phyloP scores from a whole-genome alignment of 805 yeast genomes.

The Hyphopichia homilentoma region DNA sequence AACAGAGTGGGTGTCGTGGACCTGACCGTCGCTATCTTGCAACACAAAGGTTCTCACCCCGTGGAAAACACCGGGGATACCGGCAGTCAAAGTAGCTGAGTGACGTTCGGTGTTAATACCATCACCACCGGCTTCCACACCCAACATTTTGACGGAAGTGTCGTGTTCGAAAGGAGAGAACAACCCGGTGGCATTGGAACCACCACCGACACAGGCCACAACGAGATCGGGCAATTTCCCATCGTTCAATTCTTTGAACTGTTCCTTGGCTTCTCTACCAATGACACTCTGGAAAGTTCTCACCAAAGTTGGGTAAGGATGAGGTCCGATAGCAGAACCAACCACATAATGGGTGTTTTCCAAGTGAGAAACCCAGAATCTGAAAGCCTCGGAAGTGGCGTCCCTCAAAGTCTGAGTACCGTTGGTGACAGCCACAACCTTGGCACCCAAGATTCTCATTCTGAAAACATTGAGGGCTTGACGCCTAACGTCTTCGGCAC shows the following conservation, averaged over 20 bases:
- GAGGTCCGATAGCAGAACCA: conserved; percentile 99
- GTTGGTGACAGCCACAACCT: conserved; percentile 86
- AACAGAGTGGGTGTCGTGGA: conserved; percentile 95
- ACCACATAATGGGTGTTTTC: conserved; percentile 89
- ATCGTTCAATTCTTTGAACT: conserved; percentile 71
- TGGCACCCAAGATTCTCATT: conserved; percentile 95
- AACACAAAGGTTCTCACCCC: conserved; percentile 94
- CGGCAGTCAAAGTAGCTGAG: conserved; percentile 93
- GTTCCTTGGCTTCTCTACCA: conserved; percentile 91
- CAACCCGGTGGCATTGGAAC: conserved; percentile 94
- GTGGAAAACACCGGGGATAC: conserved; percentile 96
- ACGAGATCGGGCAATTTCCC: conserved; percentile 89
- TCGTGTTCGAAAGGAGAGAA: conserved; percentile 92
- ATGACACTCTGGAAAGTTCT: conserved; percentile 97
- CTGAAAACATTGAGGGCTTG: conserved; percentile 98
- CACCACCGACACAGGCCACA: conserved; percentile 99
- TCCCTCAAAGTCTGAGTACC: conserved; percentile 97
- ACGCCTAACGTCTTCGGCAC: conserved; percentile 98
- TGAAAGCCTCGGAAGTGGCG: conserved; percentile 95
- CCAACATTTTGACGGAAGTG: conserved; percentile 69
- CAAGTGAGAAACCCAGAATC: conserved; percentile 90
- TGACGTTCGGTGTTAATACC: conserved; percentile 87
- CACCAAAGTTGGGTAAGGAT: conserved; percentile 96
- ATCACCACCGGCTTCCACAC: conserved; percentile 99
- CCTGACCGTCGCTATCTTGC: conserved; percentile 92